Base-by-base conservation (phyloP, 163 green algal genomes). In the Scenedesmus sp. region DNA sequence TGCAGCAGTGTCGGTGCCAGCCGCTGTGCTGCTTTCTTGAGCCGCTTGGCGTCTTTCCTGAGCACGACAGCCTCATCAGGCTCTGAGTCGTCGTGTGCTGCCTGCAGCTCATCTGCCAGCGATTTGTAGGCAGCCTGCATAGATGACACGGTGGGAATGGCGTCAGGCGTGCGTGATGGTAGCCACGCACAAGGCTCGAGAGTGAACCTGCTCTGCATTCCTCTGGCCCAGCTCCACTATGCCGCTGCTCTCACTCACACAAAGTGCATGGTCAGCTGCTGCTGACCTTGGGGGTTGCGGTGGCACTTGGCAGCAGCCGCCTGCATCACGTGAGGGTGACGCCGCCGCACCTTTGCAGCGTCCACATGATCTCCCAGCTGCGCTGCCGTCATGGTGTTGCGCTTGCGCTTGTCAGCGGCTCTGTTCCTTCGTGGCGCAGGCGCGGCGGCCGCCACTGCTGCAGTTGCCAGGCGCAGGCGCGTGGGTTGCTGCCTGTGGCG, bases 51-150 rank as follows among this genome's bases (percentile, higher is more conserved):
- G 85, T 98, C 94, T 90, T 97, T 97, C 44, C 84, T 93, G 2
- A 86, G 51, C 73, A 97, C 97, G 85, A 96, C 92, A 40, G 96
- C 94, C 84, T 98, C 96, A 79, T 98, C 96, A 80, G 96, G 93
- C 10, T 96, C 95, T 24, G 61, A 68, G 16, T 42, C 53, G 20
- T 85, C 91, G 22, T 72, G 68, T 5, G 44, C 46, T 15, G 44
- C 65, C 2, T 37, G n/a, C 33, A 85, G 37, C 59, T 85, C 65
- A 51, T 89, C 65, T 46, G 44, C 88, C 1, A 83, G 81, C 24
- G 79, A 61, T 46, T 35, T 20, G 46, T 73, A 81, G 0, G 88
- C 59, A 30, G 81, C 88, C 81, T 92, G 81, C 65, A 68, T 24
- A 68, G 33, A 15, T 33, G 20, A 72, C 61, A 79, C n/a, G n/a